Conservation (phyloP, 495 filamentous ascomycete species). For the Tuber magnatum region DNA sequence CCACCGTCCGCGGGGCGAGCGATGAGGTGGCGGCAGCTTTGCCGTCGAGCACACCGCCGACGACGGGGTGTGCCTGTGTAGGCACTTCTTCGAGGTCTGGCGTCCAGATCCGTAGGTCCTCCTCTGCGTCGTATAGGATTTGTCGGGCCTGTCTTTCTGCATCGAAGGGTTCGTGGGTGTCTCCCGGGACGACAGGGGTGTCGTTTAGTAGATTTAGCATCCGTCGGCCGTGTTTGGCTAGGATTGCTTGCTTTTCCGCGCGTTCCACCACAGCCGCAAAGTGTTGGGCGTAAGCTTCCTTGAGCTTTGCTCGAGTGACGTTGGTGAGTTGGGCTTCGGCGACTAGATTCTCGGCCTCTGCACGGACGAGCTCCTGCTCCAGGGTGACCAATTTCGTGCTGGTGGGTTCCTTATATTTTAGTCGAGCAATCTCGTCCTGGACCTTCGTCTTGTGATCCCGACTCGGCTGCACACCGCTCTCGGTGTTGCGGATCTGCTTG, state of each 20-base stretch:
- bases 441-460: conserved; percentile 78
- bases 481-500: conserved; percentile 88
- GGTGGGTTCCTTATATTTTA: conserved; percentile 82
- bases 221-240: conserved; percentile 79
- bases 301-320: conserved; percentile 87
- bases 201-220: conserved; percentile 87
- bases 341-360: conserved; percentile 90
- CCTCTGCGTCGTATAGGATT: conserved; percentile 88
- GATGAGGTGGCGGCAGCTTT: conserved; percentile 18
- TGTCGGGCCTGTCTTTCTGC: conserved; percentile 60
- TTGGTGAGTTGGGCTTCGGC: conserved; percentile 96
- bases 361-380: conserved; percentile 91
- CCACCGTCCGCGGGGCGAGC: neutral
- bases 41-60: conserved; percentile 27
- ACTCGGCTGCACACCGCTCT: conserved; percentile 84
- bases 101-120: conserved; percentile 70
- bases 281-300: conserved; percentile 83
- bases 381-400: conserved; percentile 67
- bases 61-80: conserved; percentile 40
- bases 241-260: conserved; percentile 89
- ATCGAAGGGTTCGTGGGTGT: conserved; percentile 60
- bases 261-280: conserved; percentile 84
- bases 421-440: conserved; percentile 76
- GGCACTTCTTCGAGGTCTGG: conserved; percentile 53
- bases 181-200: conserved; percentile 79